Percentiles rank a stretch among this genome's conserved stretches.
Evolutionary conservation across 2,329 filamentous ascomycete genomes (phyloP).

Genomic region (Trichophyton simii): DNA sequence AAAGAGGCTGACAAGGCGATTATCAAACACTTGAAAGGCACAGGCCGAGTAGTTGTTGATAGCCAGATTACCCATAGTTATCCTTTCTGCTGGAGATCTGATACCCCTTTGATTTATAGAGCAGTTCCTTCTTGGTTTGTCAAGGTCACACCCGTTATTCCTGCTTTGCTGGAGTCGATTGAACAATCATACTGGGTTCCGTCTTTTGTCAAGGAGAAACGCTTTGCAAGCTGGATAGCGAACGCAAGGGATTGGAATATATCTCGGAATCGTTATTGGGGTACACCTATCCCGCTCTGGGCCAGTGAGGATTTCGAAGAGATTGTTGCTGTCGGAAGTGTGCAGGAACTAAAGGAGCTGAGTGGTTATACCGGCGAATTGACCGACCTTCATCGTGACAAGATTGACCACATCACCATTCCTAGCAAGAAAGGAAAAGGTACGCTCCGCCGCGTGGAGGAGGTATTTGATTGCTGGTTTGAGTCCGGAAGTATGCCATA

Average conservation of each 20-base stretch:
- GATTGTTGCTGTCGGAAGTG: slow-evolving; percentile 71
- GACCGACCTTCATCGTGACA: slow-evolving; percentile 79
- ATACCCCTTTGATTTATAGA: slow-evolving; percentile 84
- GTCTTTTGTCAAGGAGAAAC: slow-evolving; percentile 75
- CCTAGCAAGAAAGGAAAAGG: slow-evolving; percentile 82
- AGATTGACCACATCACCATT: slow-evolving; percentile 88
- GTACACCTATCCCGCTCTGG: slow-evolving; percentile 85
- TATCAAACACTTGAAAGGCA: slow-evolving; percentile 72
- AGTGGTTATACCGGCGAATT: slow-evolving; percentile 78
- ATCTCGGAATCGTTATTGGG: slow-evolving; percentile 88
- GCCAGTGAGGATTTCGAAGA: slow-evolving; percentile 81
- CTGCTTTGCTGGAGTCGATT: slow-evolving; percentile 81
- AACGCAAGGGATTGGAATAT: slow-evolving; percentile 95
- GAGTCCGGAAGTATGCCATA: slow-evolving; percentile 96
- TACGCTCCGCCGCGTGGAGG: slow-evolving; percentile 63
- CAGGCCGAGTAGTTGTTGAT: slow-evolving; percentile 66
- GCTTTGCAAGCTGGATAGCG: slow-evolving; percentile 82
- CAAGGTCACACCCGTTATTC: slow-evolving; percentile 69
- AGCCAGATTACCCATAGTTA: slow-evolving; percentile 84
- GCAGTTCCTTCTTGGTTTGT: slow-evolving; percentile 94
- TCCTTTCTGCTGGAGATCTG: slow-evolving; percentile 88
- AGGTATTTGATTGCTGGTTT: slow-evolving; percentile 96
- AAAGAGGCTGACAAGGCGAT: slow-evolving; percentile 89
- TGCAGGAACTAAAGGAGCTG: slow-evolving; percentile 69
- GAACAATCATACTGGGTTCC: slow-evolving; percentile 88